Percentiles rank a stretch among this genome's conserved stretches.
Evolutionary conservation across 2,329 filamentous ascomycete genomes (phyloP).

Genomic region (Ophiostoma quercus): DNA sequence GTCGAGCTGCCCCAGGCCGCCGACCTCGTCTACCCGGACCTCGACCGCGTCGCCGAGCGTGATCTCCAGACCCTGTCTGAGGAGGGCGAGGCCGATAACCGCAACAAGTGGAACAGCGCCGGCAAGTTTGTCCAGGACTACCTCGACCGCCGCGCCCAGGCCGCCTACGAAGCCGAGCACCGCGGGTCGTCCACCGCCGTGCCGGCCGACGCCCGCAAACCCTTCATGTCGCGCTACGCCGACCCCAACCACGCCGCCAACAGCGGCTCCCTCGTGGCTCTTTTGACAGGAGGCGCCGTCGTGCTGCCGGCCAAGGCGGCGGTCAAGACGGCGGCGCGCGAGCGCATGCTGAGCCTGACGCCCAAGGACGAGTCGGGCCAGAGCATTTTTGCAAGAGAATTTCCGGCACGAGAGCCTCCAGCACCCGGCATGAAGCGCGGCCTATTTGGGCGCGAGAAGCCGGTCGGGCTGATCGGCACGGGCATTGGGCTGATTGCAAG

Average conservation of each 20-base stretch:
- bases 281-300: slow-evolving; percentile 28
- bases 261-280: slow-evolving; percentile 42
- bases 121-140: slow-evolving; percentile 42
- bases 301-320: neutral
- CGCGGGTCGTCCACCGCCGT: slow-evolving; percentile 38
- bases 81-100: slow-evolving; percentile 3
- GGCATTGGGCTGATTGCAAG: neutral
- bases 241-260: slow-evolving; percentile 49
- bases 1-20: slow-evolving; percentile 38
- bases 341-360: neutral
- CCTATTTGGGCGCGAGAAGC: neutral
- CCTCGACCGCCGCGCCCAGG: slow-evolving; percentile 45
- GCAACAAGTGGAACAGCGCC: slow-evolving; percentile 32
- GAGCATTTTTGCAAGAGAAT: neutral
- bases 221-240: slow-evolving; percentile 44
- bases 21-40: slow-evolving; percentile 33
- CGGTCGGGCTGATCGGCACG: neutral
- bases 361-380: neutral
- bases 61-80: neutral
- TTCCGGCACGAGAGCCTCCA: neutral
- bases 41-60: neutral
- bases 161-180: slow-evolving; percentile 40
- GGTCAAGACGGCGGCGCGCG: neutral
- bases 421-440: neutral
- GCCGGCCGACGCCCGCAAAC: slow-evolving; percentile 31